Conservation (phyloP, 495 filamentous ascomycete genomes). For the Penicillium odoratum region DNA sequence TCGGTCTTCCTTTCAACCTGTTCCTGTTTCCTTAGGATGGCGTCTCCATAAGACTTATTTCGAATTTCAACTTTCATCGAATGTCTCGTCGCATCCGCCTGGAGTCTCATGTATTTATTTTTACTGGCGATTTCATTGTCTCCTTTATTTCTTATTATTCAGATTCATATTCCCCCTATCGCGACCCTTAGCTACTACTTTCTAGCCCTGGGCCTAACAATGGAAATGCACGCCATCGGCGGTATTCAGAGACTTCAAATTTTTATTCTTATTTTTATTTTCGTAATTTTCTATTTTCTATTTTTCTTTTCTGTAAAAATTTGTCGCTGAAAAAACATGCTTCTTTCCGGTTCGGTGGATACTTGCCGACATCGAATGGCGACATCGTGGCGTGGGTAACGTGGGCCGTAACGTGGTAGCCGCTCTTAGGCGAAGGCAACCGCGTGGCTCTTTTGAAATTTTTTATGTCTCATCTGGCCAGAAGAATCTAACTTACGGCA, state of each 20-base stretch:
- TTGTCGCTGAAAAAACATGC: background rate
- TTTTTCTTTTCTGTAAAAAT: background rate
- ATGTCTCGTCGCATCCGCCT: constrained; percentile 19
- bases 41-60: constrained; percentile 14
- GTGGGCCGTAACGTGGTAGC: constrained; percentile 7
- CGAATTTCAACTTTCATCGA: background rate
- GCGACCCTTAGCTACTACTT: constrained; percentile 30
- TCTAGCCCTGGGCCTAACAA: constrained; percentile 25
- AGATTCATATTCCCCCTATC: constrained; percentile 26
- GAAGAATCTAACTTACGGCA: background rate
- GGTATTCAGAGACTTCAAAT: constrained; percentile 10
- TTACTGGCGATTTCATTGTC: constrained; percentile 1
- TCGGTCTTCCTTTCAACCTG: constrained; percentile 10
- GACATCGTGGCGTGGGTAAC: constrained; percentile 10
- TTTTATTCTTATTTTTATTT: constrained; percentile 1
- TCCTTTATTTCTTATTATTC: constrained; percentile 7
- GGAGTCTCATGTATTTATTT: constrained; percentile 20
- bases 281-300: constrained; percentile 1
- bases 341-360: constrained; percentile 6
- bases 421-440: constrained; percentile 12
- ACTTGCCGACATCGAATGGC: constrained; percentile 9
- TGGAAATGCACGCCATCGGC: constrained; percentile 15
- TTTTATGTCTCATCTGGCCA: background rate
- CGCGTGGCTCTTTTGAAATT: background rate
- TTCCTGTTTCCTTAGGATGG: constrained; percentile 12